Percentiles rank a stretch among this genome's conserved stretches.
Conservation (phyloP, 1,284 basidiomycete genomes). For the Marasmius oreades region DNA sequence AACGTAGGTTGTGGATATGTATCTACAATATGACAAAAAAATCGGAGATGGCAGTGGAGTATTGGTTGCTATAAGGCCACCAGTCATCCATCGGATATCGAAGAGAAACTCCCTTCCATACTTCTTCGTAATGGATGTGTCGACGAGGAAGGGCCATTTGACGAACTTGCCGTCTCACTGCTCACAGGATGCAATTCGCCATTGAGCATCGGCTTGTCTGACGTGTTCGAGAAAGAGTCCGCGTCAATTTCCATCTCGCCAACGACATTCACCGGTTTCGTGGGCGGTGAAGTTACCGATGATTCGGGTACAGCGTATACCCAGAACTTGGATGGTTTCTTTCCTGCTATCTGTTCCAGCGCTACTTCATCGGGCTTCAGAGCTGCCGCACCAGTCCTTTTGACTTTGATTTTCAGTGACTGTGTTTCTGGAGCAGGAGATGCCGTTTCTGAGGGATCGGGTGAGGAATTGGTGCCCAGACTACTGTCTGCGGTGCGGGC, state of each 20-base stretch:
- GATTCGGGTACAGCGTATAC: constrained; percentile 74
- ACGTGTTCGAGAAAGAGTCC: neutral
- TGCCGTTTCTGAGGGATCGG: neutral
- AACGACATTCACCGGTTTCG: constrained; percentile 18
- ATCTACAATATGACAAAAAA: too few species aligned
- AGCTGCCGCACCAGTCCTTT: constrained; percentile 50
- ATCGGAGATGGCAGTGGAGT: too few species aligned
- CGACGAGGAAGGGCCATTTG: neutral
- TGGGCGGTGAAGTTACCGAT: constrained; percentile 30
- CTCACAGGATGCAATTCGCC: too few species aligned
- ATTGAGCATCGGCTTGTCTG: neutral
- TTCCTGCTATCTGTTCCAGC: constrained; percentile 67
- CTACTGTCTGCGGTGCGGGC: constrained; percentile 72
- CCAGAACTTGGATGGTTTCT: constrained; percentile 80
- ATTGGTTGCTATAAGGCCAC: too few species aligned
- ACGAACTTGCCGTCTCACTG: neutral
- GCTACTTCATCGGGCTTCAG: constrained; percentile 65
- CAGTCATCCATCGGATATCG: neutral
- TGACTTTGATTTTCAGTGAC: constrained; percentile 33
- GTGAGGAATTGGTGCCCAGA: constrained; percentile 50
- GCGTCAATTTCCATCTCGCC: neutral
- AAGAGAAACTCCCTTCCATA: neutral
- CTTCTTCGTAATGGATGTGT: neutral
- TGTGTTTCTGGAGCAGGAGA: constrained; percentile 13
- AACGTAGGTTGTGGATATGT: too few species aligned